Base-by-base conservation (phyloP, 164 flowering plant genomes). In the Magnolia sinica region DNA sequence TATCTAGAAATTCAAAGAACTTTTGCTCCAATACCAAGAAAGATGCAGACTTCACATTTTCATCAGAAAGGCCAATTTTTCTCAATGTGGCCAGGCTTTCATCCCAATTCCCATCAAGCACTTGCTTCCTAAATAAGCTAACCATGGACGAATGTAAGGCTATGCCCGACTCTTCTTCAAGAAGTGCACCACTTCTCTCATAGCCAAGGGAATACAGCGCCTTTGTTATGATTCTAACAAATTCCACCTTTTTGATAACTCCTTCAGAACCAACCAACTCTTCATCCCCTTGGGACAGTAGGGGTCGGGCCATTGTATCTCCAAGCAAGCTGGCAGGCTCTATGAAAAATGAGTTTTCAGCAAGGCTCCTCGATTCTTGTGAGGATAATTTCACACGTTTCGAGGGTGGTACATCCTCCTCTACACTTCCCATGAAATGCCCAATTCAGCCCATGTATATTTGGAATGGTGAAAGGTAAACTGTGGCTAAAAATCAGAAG, bases 361-460 rank as follows among this genome's bases (percentile, higher is more conserved):
- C 82, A n/a, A 81, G 76, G 71, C 85, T 82, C 64, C 71, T 78
- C 78, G 76, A 71, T 52, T 80, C 83, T 80, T 76, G 82, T 59
- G 85, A 80, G 31, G 94, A 81, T 49, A 84, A 74, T 87, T 91
- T 93, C 81, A 86, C 80, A 70, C 95, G 96, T 83, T 93, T 92
- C 52, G 84, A 81, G 73, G 92, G 89, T 83, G 94, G 97, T 87
- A 89, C 92, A 83, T 82, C 86, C 74, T 91, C 94, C 81, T 88
- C 94, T 81, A 86, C 82, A 86, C 88, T 92, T 90, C 96, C 96
- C 98, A 94, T 94, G 95, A 94, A 92, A 90, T 87, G 89, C 81
- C 73, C 75, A 75, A 79, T 75, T 91, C 89, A 92, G 89, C 94
- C 98, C 97, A 94, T 91, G 83, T 85, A 89, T 78, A 72, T 72